These are phyloP conservation scores for Juglanconis juglandina DNA, from an alignment of 2,329 filamentous ascomycete genomes.

Conservation along the genomic window DNA sequence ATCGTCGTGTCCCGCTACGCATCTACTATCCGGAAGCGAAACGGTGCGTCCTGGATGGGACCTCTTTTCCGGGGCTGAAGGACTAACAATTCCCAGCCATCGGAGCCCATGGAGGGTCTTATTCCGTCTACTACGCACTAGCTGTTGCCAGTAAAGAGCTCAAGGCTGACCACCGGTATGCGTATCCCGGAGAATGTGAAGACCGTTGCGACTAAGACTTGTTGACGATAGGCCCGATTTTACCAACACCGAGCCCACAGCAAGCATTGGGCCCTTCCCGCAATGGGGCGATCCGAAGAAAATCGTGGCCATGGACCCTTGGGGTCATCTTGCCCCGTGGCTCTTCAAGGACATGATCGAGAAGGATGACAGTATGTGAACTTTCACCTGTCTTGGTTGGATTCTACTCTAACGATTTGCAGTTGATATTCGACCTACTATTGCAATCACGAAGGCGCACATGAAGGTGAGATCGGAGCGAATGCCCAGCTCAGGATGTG, in stretches of 20 bases:
- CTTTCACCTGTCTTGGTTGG: neutral
- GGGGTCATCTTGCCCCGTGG: conserved; percentile 82
- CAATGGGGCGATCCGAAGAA: conserved; percentile 89
- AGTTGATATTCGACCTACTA: conserved; percentile 85
- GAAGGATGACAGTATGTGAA: conserved; percentile 60
- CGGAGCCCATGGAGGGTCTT: conserved; percentile 68
- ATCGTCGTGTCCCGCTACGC: conserved; percentile 79
- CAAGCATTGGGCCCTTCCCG: conserved; percentile 80
- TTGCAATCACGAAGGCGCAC: conserved; percentile 86
- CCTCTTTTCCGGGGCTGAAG: neutral
- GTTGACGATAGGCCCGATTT: conserved; percentile 46
- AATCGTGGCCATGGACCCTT: conserved; percentile 96
- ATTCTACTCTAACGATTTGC: conserved; percentile 12
- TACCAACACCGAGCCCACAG: conserved; percentile 83
- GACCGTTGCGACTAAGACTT: neutral
- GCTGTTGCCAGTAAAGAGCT: conserved; percentile 90
- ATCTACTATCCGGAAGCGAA: conserved; percentile 74
- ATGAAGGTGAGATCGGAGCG: conserved; percentile 61
- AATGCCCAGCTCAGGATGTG: neutral
- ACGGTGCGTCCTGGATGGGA: conserved; percentile 53
- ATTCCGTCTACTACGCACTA: conserved; percentile 92
- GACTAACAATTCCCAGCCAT: neutral
- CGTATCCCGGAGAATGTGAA: neutral
- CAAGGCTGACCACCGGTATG: conserved; percentile 69
- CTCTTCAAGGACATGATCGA: conserved; percentile 76